These are phyloP conservation scores for Coemansia sp. DNA, from an alignment of 192 early-diverging fungal species.

Conservation along the genomic window DNA sequence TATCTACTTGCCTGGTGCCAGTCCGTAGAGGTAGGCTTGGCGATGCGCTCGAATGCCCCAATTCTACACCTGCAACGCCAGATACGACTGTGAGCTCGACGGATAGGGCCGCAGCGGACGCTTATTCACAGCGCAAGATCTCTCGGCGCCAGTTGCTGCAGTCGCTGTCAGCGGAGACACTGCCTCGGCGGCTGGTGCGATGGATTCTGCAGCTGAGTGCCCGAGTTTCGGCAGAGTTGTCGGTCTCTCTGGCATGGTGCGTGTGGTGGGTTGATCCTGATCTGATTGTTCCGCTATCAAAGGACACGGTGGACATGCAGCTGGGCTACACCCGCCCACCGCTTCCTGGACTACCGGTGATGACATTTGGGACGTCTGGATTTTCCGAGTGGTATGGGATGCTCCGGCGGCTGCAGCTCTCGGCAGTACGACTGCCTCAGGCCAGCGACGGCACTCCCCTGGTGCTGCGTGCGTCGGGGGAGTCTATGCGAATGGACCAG, in stretches of 20 bases:
- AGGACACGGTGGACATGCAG: constrained; percentile 30
- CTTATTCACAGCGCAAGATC: constrained; percentile 8
- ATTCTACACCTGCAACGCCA: not conserved
- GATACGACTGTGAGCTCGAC: not conserved
- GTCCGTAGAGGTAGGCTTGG: too few relatives aligned
- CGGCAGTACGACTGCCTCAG: constrained; percentile 30
- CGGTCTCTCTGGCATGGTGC: constrained; percentile 17
- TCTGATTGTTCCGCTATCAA: constrained; percentile 41
- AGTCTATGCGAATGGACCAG: constrained; percentile 4
- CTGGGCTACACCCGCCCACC: constrained; percentile 16
- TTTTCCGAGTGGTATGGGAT: constrained; percentile 49
- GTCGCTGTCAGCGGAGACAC: constrained; percentile 22
- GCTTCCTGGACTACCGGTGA: not conserved
- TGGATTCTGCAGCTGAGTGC: constrained; percentile 12
- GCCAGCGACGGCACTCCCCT: constrained; percentile 47
- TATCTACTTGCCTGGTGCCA: too few relatives aligned
- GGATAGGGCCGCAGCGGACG: not conserved
- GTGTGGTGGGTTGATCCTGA: constrained; percentile 44
- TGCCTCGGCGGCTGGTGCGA: constrained; percentile 27
- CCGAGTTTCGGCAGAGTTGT: constrained; percentile 16
- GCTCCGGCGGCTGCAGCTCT: constrained; percentile 34
- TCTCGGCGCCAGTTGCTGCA: constrained; percentile 30
- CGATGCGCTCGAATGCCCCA: not conserved
- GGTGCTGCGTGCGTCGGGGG: constrained; percentile 10
- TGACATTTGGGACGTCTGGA: constrained; percentile 7